These are phyloP conservation scores for Wickerhamomyces silvicola DNA, from an alignment of 805 yeast genomes.

Conservation along the genomic window DNA sequence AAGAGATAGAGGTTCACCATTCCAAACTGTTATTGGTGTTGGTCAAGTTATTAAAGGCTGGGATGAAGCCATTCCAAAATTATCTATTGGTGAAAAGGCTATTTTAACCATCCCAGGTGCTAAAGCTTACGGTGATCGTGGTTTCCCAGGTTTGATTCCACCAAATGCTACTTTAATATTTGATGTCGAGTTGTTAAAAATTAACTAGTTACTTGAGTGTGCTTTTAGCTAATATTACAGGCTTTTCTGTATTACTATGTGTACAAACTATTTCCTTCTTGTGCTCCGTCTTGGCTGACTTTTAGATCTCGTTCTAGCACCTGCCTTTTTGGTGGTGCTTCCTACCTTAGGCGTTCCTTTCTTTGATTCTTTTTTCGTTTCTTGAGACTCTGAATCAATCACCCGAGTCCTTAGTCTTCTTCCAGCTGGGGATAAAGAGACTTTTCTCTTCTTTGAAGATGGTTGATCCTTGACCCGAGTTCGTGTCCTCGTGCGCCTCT, in stretches of 20 bases:
- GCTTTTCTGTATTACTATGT: too few species aligned
- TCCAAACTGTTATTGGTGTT: conserved; percentile 90
- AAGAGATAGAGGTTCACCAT: conserved; percentile 90
- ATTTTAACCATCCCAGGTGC: conserved; percentile 87
- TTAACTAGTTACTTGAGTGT: conserved; percentile 24
- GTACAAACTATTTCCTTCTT: conserved; percentile 4
- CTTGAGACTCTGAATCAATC: conserved; percentile 5
- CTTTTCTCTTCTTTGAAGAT: conserved; percentile 1
- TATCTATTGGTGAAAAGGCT: conserved; percentile 91
- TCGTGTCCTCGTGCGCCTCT: conserved; percentile 6
- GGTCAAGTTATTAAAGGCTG: conserved; percentile 96
- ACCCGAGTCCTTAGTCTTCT: conserved; percentile 5
- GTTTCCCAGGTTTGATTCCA: conserved; percentile 95
- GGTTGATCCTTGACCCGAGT: conserved; percentile 3
- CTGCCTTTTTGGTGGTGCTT: conserved; percentile 18
- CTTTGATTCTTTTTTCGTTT: conserved; percentile 7
- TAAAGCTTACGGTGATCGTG: conserved; percentile 90
- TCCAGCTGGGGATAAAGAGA: conserved; percentile 4
- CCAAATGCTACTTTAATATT: conserved; percentile 91
- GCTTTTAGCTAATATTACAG: too few species aligned
- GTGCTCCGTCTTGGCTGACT: conserved; percentile 12
- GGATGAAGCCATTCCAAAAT: conserved; percentile 91
- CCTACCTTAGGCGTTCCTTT: conserved; percentile 13
- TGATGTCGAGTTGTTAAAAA: conserved; percentile 64
- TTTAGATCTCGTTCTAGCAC: conserved; percentile 7